A percentile compares a stretch with the other conserved stretches of the same genome.
Evolutionary conservation across 139 green algal genomes (phyloP).

Genomic region (Tetraselmis striata): DNA sequence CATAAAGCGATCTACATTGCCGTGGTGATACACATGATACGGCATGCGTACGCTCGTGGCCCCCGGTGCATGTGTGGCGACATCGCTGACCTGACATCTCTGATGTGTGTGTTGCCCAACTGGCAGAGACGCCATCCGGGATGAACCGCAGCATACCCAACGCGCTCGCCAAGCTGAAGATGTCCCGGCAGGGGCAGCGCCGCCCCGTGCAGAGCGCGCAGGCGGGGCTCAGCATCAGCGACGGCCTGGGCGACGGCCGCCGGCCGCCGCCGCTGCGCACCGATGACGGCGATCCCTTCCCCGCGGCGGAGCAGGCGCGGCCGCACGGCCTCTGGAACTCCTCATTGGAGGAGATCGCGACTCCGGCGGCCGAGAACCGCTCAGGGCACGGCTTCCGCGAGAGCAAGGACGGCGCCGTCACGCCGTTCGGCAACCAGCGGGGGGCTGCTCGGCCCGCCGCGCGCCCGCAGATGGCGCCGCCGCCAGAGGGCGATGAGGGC

Average conservation of each 20-base stretch:
- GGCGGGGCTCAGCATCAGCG: neutral
- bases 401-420: neutral
- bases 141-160: neutral
- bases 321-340: neutral
- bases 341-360: neutral
- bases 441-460: no score
- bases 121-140: neutral
- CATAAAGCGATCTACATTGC: no score
- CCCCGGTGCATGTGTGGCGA: no score
- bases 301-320: neutral
- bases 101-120: no score
- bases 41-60: no score
- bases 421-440: no score
- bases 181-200: neutral
- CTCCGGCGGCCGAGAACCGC: no score
- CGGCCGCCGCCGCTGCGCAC: neutral
- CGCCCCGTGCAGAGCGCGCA: neutral
- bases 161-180: neutral
- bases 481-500: neutral
- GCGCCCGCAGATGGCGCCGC: neutral
- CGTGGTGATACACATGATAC: no score
- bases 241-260: neutral
- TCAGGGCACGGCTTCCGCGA: neutral
- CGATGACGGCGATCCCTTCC: neutral
- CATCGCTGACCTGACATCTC: no score